Base-by-base conservation (phyloP, 495 filamentous ascomycete species). In the Lasiosphaeria ovina region DNA sequence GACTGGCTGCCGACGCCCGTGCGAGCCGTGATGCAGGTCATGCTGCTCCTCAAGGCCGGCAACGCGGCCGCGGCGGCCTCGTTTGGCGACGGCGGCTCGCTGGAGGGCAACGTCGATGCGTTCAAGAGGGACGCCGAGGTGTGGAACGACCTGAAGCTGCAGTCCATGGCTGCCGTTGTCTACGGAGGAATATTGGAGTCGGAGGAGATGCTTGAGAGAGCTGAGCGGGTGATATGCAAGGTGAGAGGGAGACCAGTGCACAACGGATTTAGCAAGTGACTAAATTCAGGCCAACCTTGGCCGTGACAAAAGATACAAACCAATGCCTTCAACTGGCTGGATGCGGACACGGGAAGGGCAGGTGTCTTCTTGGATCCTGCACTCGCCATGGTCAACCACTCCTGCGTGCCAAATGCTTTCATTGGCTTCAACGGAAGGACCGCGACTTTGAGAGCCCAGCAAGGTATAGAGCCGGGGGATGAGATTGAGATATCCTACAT, bases 341-440 rank as follows among this genome's bases (percentile, higher is more conserved):
- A 81, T 57, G 55, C 61, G 1, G 76, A 79, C 55, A 57, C 71
- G 31, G 74, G 66, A 5, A 63, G 72, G 63, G 65, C 63, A 17
- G 79, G 78, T 3, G 67, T 77, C 10, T 80, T 74, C 49, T 35
- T 82, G 48, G 74, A 81, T 54, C 67, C 78, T 4, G 68, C 59
- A 6, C 64, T 83, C 32, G 75, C 82, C 31, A 77, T 81, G 71
- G 61, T 77, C 6, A 83, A 84, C 57, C 82, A 84, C 61, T 83
- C 80, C 2, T 84, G 82, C 51, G 62, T 75, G 6, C 80, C 81
- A 9, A 84, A 81, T 54, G 79, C 81, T 0, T 74, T 72, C 40
- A 72, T 84, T 33, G 66, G 71, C 33, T 82, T 82, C 49, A 59
- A 76, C 44, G 76, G 75, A 32, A 66, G 79, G n/a, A 69, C 59